These are phyloP conservation scores for Podaxis mareebaensis DNA, from an alignment of 768 basidiomycete genomes.

Conservation along the genomic window DNA sequence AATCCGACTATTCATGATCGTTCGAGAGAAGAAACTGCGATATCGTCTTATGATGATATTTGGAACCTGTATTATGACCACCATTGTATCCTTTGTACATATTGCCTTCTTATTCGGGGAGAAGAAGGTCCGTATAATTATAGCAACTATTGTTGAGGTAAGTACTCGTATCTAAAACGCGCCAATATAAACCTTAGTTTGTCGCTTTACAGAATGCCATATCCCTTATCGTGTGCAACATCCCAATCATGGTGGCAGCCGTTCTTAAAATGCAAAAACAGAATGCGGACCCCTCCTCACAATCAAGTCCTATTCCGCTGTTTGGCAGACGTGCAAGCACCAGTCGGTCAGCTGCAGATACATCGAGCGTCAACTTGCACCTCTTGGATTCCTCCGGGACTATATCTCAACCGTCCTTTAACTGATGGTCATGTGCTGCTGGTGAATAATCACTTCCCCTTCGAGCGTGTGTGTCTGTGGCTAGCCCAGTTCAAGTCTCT, in stretches of 20 bases:
- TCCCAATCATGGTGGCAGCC: slow-evolving; percentile 4
- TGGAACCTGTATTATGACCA: slow-evolving; percentile 53
- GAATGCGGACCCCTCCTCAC: background rate
- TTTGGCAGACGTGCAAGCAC: background rate
- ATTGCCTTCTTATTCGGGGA: slow-evolving; percentile 38
- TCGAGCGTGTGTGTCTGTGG: too few relatives aligned
- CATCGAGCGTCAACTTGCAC: background rate
- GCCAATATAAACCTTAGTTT: background rate
- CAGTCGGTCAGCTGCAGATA: background rate
- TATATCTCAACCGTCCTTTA: background rate
- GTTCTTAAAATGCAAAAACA: background rate
- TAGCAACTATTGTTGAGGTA: slow-evolving; percentile 47
- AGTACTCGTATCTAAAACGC: background rate
- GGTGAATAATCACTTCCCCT: too few relatives aligned
- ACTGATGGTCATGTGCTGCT: too few relatives aligned
- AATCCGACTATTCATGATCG: slow-evolving; percentile 40
- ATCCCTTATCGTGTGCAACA: slow-evolving; percentile 10
- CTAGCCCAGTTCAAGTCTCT: too few relatives aligned
- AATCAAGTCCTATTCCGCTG: background rate
- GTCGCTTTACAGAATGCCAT: background rate
- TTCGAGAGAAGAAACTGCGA: slow-evolving; percentile 40
- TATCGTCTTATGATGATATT: slow-evolving; percentile 49
- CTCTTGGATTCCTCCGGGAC: background rate
- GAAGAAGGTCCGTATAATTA: slow-evolving; percentile 30
- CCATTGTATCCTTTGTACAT: slow-evolving; percentile 45